phyloP scores from a whole-genome alignment of 164 flowering plant genomes.

The Dillenia suffruticosa region DNA sequence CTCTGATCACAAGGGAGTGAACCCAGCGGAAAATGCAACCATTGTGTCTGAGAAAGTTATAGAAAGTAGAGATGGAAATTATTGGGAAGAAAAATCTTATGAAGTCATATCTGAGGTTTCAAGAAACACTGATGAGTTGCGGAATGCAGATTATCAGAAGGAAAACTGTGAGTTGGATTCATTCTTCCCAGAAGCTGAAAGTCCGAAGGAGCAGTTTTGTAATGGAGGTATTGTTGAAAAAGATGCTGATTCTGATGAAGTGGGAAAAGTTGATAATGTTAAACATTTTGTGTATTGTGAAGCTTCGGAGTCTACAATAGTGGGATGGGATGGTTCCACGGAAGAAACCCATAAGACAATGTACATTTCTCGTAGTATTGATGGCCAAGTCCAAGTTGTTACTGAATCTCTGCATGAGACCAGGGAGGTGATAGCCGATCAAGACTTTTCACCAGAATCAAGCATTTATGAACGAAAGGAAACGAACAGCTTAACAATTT shows the following conservation, averaged over 20 bases:
- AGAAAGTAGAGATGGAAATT: constrained; percentile 8
- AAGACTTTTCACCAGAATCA: constrained; percentile 13
- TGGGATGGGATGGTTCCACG: constrained; percentile 14
- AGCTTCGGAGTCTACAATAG: constrained; percentile 21
- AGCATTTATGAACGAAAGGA: neutral
- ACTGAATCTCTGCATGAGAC: constrained; percentile 7
- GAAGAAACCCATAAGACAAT: constrained; percentile 14
- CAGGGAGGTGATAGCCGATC: constrained; percentile 24
- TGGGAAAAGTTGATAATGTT: constrained; percentile 3
- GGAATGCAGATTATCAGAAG: neutral
- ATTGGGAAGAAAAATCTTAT: constrained; percentile 5
- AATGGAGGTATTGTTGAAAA: neutral
- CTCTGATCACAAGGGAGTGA: constrained; percentile 11
- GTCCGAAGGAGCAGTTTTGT: no score
- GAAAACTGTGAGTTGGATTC: no score
- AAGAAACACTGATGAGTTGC: constrained; percentile 1
- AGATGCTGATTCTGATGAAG: constrained; percentile 15
- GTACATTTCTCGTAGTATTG: constrained; percentile 16
- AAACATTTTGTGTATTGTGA: constrained; percentile 16
- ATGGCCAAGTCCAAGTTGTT: constrained; percentile 12
- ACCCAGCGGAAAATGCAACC: constrained; percentile 3
- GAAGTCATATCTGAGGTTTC: constrained; percentile 12
- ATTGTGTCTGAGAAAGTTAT: neutral
- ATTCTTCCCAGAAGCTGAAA: no score
- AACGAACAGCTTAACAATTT: neutral